Evolutionary conservation across 2,329 filamentous ascomycete genomes (phyloP).

Genomic region (Xylaria sp.): DNA sequence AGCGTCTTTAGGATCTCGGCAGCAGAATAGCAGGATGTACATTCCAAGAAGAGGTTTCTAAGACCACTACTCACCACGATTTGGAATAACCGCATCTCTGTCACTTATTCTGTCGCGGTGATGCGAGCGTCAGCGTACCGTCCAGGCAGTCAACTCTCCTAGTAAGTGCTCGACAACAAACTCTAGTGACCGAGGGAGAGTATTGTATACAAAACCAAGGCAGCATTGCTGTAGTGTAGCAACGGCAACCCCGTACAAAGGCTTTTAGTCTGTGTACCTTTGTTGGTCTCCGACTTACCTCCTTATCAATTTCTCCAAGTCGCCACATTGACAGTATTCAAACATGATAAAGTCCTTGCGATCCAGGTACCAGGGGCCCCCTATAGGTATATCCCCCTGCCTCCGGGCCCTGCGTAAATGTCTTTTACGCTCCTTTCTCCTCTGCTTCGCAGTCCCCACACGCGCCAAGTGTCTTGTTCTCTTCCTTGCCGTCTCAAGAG

Average conservation of each 20-base stretch:
- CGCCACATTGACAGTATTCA: slow-evolving; percentile 38
- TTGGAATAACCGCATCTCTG: neutral
- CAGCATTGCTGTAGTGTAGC: neutral
- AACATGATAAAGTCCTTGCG: slow-evolving; percentile 36
- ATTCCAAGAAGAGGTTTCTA: neutral
- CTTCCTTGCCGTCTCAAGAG: neutral
- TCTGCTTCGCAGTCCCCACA: neutral
- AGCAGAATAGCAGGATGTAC: neutral
- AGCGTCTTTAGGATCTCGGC: neutral
- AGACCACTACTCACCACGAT: slow-evolving; percentile 25
- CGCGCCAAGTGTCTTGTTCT: neutral
- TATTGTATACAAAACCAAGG: neutral
- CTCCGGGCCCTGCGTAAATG: no score
- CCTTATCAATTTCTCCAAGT: slow-evolving; percentile 31
- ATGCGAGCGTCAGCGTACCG: slow-evolving; percentile 6
- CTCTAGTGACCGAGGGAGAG: neutral
- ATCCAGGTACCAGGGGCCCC: neutral
- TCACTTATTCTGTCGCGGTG: slow-evolving; percentile 8
- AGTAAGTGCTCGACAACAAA: neutral
- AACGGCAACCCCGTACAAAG: neutral
- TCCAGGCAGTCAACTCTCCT: neutral
- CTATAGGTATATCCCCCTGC: no score
- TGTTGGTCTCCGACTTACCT: slow-evolving; percentile 16
- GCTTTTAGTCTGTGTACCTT: neutral
- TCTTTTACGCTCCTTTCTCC: neutral